Evolutionary conservation across 2,329 filamentous ascomycete species (phyloP).

Genomic region (Orbilia blumenaviensis): DNA sequence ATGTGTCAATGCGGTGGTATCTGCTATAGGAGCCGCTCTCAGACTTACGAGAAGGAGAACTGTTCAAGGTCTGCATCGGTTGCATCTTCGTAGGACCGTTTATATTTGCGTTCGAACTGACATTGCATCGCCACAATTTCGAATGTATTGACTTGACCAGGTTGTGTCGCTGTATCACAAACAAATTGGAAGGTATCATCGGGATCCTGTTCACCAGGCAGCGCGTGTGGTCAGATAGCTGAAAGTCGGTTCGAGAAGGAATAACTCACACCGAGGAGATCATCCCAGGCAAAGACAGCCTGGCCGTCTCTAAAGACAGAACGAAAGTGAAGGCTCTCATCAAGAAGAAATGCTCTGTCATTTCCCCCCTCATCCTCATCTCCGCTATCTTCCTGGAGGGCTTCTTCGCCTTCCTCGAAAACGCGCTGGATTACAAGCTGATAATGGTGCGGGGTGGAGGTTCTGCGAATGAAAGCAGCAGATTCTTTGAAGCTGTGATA

Average conservation of each 20-base stretch:
- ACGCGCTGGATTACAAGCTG: constrained; percentile 95
- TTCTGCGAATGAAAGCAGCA: constrained; percentile 87
- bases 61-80: constrained; percentile 81
- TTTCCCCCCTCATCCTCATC: constrained; percentile 90
- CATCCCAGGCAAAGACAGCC: constrained; percentile 90
- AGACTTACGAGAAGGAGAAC: constrained; percentile 73
- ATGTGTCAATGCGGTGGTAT: neutral
- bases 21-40: neutral
- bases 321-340: constrained; percentile 87
- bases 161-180: constrained; percentile 77
- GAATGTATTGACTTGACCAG: constrained; percentile 79
- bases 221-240: neutral
- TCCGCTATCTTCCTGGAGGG: constrained; percentile 88
- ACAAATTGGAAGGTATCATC: constrained; percentile 99
- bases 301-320: constrained; percentile 83
- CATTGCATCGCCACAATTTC: constrained; percentile 86
- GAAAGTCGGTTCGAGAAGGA: neutral
- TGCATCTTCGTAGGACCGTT: constrained; percentile 79
- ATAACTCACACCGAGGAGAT: constrained; percentile 74
- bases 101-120: constrained; percentile 96
- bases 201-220: constrained; percentile 67
- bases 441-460: constrained; percentile 94
- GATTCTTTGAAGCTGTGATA: constrained; percentile 81
- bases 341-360: constrained; percentile 97
- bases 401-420: constrained; percentile 96